These are phyloP conservation scores for Fusarium tricinctum DNA, from an alignment of 2,329 filamentous ascomycete genomes.

Conservation along the genomic window DNA sequence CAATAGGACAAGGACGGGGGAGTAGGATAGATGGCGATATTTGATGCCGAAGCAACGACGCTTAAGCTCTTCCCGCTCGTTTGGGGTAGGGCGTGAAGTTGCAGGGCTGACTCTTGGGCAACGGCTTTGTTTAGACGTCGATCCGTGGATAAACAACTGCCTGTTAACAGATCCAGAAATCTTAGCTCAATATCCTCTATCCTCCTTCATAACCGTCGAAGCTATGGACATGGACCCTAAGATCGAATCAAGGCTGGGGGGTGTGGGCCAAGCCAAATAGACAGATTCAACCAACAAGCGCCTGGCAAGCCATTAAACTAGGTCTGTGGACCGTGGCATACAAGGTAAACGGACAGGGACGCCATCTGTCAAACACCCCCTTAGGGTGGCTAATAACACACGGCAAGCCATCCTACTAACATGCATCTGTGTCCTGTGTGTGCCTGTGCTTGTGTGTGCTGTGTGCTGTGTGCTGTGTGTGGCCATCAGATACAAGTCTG, in stretches of 20 bases:
- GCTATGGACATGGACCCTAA: constrained; percentile 38
- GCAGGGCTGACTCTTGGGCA: constrained; percentile 41
- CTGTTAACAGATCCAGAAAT: constrained; percentile 40
- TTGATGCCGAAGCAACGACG: constrained; percentile 45
- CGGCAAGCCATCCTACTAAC: constrained; percentile 39
- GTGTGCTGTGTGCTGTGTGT: constrained; percentile 29
- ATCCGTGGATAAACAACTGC: constrained; percentile 46
- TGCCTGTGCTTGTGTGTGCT: constrained; percentile 44
- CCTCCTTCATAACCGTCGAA: constrained; percentile 38
- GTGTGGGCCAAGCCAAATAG: constrained; percentile 38
- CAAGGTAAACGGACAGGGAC: constrained; percentile 37
- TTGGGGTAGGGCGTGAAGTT: constrained; percentile 42
- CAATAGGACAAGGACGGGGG: constrained; percentile 46
- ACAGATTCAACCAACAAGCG: constrained; percentile 25
- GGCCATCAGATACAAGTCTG: constrained; percentile 40
- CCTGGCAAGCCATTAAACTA: constrained; percentile 37
- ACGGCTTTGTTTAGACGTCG: constrained; percentile 36
- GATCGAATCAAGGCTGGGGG: constrained; percentile 35
- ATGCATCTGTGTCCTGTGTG: constrained; percentile 43
- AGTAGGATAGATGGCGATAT: constrained; percentile 45
- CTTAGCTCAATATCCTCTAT: constrained; percentile 36
- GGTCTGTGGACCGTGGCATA: constrained; percentile 36
- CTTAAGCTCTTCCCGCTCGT: constrained; percentile 45
- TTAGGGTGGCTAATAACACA: constrained; percentile 25
- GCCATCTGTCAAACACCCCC: constrained; percentile 35